Base-by-base conservation (phyloP, 495 filamentous ascomycete species). In the Neurospora sp. region DNA sequence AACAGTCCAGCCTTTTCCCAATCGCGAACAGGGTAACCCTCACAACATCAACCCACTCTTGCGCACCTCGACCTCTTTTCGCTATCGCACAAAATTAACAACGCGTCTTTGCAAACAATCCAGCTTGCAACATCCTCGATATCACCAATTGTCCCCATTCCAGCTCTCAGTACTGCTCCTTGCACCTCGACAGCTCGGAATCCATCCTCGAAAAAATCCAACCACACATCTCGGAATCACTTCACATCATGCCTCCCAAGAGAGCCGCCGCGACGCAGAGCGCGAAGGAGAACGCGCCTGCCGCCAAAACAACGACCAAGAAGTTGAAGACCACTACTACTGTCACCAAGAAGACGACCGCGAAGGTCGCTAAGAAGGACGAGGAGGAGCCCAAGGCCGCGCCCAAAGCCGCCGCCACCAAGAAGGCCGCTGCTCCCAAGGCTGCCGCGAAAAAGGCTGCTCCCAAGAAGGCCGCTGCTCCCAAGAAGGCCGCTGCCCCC, bases 401-500 rank as follows among this genome's bases (percentile, higher is more conserved):
- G 9, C 69, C 76, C 35, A 78, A 79, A 69, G 77, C 53, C 31
- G 39, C 61, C 14, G 40, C 59, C 20, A 40, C 71, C 9, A 75
- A 75, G 70, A 74, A 72, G 48, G 48, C 75, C 16, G 82, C 87
- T 31, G 84, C 82, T 11, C 69, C 78, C 46, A 53, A 59, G 48
- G 27, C 27, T 31, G 27, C 27, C 27, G 27, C 27, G 27, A 31
- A 31, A 31, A 80, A 80, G 75, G 74, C 79, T 27, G 72, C 71
- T 18, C 66, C 75, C 3, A 82, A 83, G 46, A 77, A 72, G 37
- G 78, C 82, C 31, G 73, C 74, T 41, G 37, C 70, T 0, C 40
- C 71, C 22, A 77, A 75, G 69, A 75, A 73, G 70, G 68, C 78
- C 6, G 83, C 85, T 37, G 83, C 82, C 6, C 82, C 86, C 66